Evolutionary conservation across 768 basidiomycete species (phyloP), one percentile per base, ranked within the genome.

Genomic region (Suillus ampliporus): DNA sequence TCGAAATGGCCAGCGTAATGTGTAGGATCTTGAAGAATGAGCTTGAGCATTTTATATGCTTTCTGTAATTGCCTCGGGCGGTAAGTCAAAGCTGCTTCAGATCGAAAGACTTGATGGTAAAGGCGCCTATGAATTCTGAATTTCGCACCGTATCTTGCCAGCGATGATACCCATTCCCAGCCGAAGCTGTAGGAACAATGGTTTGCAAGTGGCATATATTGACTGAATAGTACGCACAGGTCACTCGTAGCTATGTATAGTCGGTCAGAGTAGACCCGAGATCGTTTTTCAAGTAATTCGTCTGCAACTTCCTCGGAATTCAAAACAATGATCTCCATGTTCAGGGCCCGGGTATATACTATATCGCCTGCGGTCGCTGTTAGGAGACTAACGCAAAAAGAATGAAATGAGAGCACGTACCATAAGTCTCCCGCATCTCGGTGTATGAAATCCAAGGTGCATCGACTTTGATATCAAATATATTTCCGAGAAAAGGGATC

Each of bases 341-440:
- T 67, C 7, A 75, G 46, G 21, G 72, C 67, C 57, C 75, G 67
- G 53, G 75, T 54, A 41, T 74, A 73, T n/a, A 74, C 44, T 0
- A 75, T 54, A 57, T 74, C 69, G 15, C 72, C 69, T 76, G 11
- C n/a, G 2, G 31, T 11, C 31, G 3, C 47, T 3, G 21, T 44
- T 38, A 19, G 23, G n/a, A 21, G 3, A 10, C 19, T 23, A 8
- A 8, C 9, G 50, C 13, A 13, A 4, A 14, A 34, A 23, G 14
- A 8, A 44, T 1, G 44, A 23, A 31, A 38, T 10, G 1, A 17
- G 4, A 8, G n/a, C 13, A 62, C 65, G 4, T 61, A 81, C 82
- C 82, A 63, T 78, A 83, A 70, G 73, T 71, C 44, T 76, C 69
- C 14, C 77, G 78, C 82, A 82, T 82, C 41, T 76, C 74, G 10